A percentile compares a stretch with the other conserved stretches of the same genome.
These are phyloP conservation scores for Melastoma malabathricum DNA, from an alignment of 345 rosid genomes.

Conservation along the genomic window DNA sequence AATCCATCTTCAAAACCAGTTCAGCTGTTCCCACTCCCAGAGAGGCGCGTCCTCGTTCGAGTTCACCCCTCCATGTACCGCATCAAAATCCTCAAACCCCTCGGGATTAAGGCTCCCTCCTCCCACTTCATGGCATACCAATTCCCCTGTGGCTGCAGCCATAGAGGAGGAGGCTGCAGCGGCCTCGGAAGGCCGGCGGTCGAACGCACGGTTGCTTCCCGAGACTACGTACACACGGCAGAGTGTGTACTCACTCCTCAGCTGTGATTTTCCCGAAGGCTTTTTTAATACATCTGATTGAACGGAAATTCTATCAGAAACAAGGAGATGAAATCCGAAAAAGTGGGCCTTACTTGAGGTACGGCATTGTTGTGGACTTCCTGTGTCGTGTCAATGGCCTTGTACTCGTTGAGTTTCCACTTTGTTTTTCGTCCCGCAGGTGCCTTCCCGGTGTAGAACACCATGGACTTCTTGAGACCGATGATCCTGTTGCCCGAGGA, in stretches of 20 bases:
- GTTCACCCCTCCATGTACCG: no score
- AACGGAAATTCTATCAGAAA: no score
- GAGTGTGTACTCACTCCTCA: slow-evolving; percentile 3
- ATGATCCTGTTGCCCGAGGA: slow-evolving; percentile 51
- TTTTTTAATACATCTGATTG: no score
- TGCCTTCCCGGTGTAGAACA: slow-evolving; percentile 70
- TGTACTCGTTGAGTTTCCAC: slow-evolving; percentile 83
- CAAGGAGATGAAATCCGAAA: neutral
- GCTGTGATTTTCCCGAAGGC: neutral
- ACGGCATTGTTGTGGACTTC: slow-evolving; percentile 12
- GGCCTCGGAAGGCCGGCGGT: no score
- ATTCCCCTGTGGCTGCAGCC: neutral
- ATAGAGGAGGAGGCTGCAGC: neutral
- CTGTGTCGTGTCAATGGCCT: slow-evolving; percentile 12
- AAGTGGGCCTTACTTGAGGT: neutral
- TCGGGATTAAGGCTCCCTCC: neutral
- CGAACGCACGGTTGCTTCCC: slow-evolving; percentile 1
- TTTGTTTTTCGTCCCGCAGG: slow-evolving; percentile 65
- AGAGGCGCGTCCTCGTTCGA: neutral
- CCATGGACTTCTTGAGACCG: slow-evolving; percentile 78
- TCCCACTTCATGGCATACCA: neutral
- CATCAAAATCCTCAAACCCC: no score
- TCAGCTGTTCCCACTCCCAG: slow-evolving; percentile 3
- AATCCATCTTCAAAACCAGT: slow-evolving; percentile 2
- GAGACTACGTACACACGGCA: slow-evolving; percentile 8